A percentile compares a stretch with the other conserved stretches of the same genome.
Evolutionary conservation across 129 eudicot species (phyloP).

Genomic region (Helianthus annuus): DNA sequence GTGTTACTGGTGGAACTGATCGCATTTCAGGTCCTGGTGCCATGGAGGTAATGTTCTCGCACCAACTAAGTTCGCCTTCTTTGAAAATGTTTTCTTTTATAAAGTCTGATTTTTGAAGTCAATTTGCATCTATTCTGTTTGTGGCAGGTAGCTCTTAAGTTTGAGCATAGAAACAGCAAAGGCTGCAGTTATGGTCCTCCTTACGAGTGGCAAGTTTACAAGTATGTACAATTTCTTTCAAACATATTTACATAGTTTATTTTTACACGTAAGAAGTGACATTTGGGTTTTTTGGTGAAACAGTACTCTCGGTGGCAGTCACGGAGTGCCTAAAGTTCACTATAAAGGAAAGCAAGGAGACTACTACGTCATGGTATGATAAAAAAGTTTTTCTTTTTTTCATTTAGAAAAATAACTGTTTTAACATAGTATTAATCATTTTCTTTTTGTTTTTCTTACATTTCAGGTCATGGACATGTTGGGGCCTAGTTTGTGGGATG

Average conservation of each 20-base stretch:
- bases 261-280: not conserved
- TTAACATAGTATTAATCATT: slow-evolving; percentile 20
- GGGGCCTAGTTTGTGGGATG: slow-evolving; percentile 93
- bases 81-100: slow-evolving; percentile 24
- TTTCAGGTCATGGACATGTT: slow-evolving; percentile 88
- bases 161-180: slow-evolving; percentile 87
- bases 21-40: slow-evolving; percentile 65
- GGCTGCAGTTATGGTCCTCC: slow-evolving; percentile 94
- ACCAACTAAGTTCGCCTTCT: slow-evolving; percentile 26
- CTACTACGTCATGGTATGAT: slow-evolving; percentile 81
- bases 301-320: slow-evolving; percentile 88
- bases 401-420: slow-evolving; percentile 35
- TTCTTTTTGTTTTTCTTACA: slow-evolving; percentile 6
- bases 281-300: slow-evolving; percentile 18
- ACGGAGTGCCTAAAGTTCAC: slow-evolving; percentile 86
- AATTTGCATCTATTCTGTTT: slow-evolving; percentile 19
- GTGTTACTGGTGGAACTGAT: slow-evolving; percentile 65
- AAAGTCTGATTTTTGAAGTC: not conserved
- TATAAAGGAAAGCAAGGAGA: slow-evolving; percentile 90
- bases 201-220: slow-evolving; percentile 92
- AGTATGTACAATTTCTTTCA: slow-evolving; percentile 43
- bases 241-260: not conserved
- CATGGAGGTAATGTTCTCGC: slow-evolving; percentile 50
- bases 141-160: slow-evolving; percentile 81
- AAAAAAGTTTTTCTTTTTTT: not conserved